phyloP scores from a whole-genome alignment of 306 rosid genomes.

The Pterocarpus santalinus region DNA sequence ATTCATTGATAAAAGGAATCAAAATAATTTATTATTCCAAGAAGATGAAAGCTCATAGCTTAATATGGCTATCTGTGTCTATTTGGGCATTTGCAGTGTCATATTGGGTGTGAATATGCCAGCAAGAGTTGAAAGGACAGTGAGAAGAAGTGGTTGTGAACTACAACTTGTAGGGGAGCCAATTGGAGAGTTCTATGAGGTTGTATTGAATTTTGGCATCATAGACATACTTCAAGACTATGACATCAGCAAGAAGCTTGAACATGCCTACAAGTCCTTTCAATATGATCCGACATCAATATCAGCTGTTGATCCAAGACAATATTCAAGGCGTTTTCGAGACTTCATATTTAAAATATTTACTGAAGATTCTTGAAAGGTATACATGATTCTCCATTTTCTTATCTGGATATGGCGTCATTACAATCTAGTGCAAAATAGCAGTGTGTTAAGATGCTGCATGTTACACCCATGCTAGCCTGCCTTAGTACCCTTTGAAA shows the following conservation, averaged over 20 bases:
- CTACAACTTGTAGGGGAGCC: slow-evolving; percentile 81
- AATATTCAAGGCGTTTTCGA: slow-evolving; percentile 90
- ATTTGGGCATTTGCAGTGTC: slow-evolving; percentile 51
- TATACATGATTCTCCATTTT: slow-evolving; percentile 28
- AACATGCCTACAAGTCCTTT: slow-evolving; percentile 94
- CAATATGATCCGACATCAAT: slow-evolving; percentile 92
- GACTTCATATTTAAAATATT: slow-evolving; percentile 80
- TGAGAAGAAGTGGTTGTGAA: slow-evolving; percentile 68
- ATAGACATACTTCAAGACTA: slow-evolving; percentile 98
- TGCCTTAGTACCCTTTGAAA: not conserved
- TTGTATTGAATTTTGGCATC: slow-evolving; percentile 75
- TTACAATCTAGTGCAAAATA: not conserved
- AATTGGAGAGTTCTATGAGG: slow-evolving; percentile 82
- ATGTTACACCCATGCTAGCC: slow-evolving; percentile 10
- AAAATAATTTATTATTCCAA: slow-evolving; percentile 3
- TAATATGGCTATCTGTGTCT: slow-evolving; percentile 10
- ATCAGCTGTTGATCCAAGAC: slow-evolving; percentile 94
- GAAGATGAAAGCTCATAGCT: slow-evolving; percentile 8
- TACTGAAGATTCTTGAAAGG: slow-evolving; percentile 57
- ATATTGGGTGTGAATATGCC: slow-evolving; percentile 82
- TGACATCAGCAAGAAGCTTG: slow-evolving; percentile 98
- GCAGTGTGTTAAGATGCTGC: slow-evolving; percentile 2
- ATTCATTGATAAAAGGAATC: slow-evolving; percentile 6
- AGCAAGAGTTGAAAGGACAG: slow-evolving; percentile 75
- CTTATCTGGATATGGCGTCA: slow-evolving; percentile 11